phyloP scores from a whole-genome alignment of 179 eudicot genomes.

The Drosera spatulata region DNA sequence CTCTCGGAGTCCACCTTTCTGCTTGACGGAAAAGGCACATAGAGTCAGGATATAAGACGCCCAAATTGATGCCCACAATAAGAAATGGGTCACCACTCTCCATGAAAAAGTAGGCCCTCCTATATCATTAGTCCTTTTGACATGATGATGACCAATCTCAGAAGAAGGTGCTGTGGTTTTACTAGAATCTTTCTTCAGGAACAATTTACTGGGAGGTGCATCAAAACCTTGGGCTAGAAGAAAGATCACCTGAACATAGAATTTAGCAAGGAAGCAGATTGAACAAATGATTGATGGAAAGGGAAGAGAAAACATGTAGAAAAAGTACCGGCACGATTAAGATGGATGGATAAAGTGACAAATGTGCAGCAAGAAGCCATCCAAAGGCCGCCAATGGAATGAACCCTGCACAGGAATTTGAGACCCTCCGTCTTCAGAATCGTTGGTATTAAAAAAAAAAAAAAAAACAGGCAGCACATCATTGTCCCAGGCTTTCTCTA shows the following conservation, averaged over 20 bases:
- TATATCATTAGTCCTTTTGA: constrained; percentile 16
- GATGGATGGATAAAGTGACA: constrained; percentile 81
- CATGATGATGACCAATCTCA: constrained; percentile 13
- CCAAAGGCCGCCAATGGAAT: constrained; percentile 86
- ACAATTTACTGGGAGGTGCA: constrained; percentile 73
- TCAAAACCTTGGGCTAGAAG: constrained; percentile 76
- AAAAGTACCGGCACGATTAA: constrained; percentile 67
- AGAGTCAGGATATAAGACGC: constrained; percentile 51
- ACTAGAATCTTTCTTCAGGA: constrained; percentile 19
- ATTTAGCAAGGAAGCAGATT: not conserved
- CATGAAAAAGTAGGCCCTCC: constrained; percentile 41
- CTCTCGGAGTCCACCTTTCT: constrained; percentile 69
- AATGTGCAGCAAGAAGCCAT: constrained; percentile 82
- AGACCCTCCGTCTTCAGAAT: too few relatives aligned
- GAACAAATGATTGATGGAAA: not conserved
- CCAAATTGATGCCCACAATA: constrained; percentile 73
- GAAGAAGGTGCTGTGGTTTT: constrained; percentile 11
- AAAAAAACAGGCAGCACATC: too few relatives aligned
- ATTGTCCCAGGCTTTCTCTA: too few relatives aligned
- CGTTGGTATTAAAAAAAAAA: too few relatives aligned
- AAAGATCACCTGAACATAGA: constrained; percentile 48
- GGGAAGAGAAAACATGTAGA: constrained; percentile 1
- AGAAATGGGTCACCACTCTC: constrained; percentile 47
- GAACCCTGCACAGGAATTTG: constrained; percentile 33
- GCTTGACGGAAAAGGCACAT: constrained; percentile 59